Percentiles rank a stretch among this genome's conserved stretches.
phyloP scores from a whole-genome alignment of 306 rosid species.

The Hylodesmum podocarpum region DNA sequence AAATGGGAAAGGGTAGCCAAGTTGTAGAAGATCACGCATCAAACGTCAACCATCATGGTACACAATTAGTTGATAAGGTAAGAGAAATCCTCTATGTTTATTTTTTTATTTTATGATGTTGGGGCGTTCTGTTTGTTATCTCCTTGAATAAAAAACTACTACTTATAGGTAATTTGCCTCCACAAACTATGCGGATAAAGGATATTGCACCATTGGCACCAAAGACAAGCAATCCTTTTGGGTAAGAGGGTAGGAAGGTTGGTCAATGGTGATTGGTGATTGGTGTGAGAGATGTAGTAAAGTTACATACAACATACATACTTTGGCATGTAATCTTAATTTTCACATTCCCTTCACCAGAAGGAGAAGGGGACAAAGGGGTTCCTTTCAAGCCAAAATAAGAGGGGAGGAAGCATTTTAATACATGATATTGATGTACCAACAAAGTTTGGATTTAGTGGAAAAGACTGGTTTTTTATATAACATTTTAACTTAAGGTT shows the following conservation, averaged over 20 bases:
- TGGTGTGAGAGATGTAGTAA: slow-evolving; percentile 2
- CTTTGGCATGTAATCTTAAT: neutral
- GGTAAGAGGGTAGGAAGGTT: slow-evolving; percentile 18
- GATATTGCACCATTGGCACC: slow-evolving; percentile 16
- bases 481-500: no score
- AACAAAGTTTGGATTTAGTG: no score
- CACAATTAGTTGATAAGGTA: neutral
- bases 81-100: neutral
- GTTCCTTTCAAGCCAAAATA: neutral
- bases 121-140: neutral
- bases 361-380: neutral
- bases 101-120: neutral
- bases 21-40: neutral
- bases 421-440: slow-evolving; percentile 4
- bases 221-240: slow-evolving; percentile 23
- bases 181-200: slow-evolving; percentile 12
- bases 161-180: neutral
- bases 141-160: neutral
- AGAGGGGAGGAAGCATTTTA: neutral
- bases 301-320: neutral
- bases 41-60: neutral
- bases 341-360: neutral
- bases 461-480: no score
- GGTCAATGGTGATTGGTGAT: slow-evolving; percentile 21
- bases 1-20: neutral